These are phyloP conservation scores for Termitomyces titanicus DNA, from an alignment of 768 basidiomycete species.

Conservation along the genomic window DNA sequence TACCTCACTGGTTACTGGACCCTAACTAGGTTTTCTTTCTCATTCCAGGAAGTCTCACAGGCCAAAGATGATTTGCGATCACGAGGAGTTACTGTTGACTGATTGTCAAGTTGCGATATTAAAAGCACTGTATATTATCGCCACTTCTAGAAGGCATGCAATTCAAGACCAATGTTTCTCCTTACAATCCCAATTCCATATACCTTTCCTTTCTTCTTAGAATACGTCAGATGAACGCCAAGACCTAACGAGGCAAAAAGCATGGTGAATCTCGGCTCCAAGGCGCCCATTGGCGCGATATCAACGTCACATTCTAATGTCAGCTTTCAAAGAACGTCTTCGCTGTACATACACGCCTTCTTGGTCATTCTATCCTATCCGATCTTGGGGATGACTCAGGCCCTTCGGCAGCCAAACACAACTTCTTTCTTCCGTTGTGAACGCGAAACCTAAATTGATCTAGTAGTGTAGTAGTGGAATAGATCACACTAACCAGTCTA, in stretches of 20 bases:
- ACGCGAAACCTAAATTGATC: neutral
- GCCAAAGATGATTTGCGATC: conserved; percentile 53
- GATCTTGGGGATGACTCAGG: neutral
- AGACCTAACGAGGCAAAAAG: neutral
- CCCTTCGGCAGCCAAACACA: neutral
- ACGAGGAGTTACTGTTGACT: conserved; percentile 61
- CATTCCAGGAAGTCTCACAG: conserved; percentile 52
- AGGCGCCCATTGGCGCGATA: neutral
- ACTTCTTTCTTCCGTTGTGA: neutral
- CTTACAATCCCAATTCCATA: neutral
- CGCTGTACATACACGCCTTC: neutral
- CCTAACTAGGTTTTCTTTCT: conserved; percentile 9
- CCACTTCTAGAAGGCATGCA: neutral
- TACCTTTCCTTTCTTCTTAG: neutral
- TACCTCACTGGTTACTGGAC: neutral
- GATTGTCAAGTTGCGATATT: conserved; percentile 4
- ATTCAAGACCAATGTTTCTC: neutral
- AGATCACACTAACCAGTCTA: neutral
- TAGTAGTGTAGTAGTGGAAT: neutral
- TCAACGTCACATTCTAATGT: neutral
- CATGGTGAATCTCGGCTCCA: neutral
- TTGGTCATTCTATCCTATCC: neutral
- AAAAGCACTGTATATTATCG: neutral
- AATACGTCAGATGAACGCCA: neutral
- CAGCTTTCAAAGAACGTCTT: neutral